Conservation (phyloP, 2,329 filamentous ascomycete genomes). For the Fusarium bulbicola region DNA sequence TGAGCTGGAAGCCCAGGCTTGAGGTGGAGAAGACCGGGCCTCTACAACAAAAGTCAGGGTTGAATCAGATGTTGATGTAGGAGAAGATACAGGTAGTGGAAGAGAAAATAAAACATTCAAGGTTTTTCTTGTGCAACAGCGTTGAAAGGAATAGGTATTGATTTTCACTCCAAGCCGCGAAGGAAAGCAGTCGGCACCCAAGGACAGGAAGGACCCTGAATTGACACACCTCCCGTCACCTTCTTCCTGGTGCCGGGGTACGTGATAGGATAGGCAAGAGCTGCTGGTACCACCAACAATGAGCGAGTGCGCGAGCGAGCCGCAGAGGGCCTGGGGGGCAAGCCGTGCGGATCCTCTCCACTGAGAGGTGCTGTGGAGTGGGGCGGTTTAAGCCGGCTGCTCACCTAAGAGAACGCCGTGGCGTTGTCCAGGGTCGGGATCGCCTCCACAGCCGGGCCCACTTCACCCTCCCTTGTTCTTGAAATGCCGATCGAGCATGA, state of each 20-base stretch:
- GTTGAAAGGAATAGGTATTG: conserved; percentile 30
- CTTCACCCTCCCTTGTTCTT: conserved; percentile 32
- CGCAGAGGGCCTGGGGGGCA: conserved; percentile 12
- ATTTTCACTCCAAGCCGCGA: conserved; percentile 20
- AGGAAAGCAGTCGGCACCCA: conserved; percentile 7
- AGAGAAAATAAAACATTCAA: conserved; percentile 4
- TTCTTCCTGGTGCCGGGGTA: conserved; percentile 22
- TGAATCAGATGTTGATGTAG: conserved; percentile 5
- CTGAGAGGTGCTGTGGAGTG: conserved; percentile 17
- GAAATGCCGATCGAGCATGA: conserved; percentile 37
- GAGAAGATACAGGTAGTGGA: not conserved
- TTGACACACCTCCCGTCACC: conserved; percentile 28
- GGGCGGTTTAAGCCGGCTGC: conserved; percentile 8
- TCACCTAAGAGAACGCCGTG: conserved; percentile 4
- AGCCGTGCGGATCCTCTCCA: conserved; percentile 5
- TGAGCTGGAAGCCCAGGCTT: conserved; percentile 6
- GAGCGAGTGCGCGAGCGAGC: not conserved
- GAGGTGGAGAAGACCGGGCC: not conserved
- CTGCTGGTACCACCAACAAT: not conserved
- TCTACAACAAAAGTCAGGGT: not conserved
- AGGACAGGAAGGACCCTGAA: conserved; percentile 36
- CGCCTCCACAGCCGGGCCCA: conserved; percentile 36
- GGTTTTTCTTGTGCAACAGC: conserved; percentile 22
- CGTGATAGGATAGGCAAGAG: conserved; percentile 7
- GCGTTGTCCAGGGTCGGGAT: conserved; percentile 31